Conservation (phyloP, 495 filamentous ascomycete species). For the Venustampulla echinocandica region DNA sequence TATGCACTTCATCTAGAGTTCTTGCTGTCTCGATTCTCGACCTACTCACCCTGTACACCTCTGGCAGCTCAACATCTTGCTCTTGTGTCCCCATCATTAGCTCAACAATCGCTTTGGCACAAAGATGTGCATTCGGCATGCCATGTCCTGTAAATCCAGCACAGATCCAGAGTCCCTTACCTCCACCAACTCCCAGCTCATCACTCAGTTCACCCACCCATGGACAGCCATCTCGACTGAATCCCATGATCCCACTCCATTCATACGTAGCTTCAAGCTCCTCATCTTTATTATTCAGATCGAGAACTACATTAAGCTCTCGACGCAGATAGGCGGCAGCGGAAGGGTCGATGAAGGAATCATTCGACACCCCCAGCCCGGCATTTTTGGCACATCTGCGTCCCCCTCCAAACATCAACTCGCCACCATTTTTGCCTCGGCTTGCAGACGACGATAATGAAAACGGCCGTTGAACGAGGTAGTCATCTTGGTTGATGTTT, state of each 20-base stretch:
- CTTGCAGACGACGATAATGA: background rate
- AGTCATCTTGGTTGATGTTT: conserved; percentile 51
- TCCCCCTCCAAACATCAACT: conserved; percentile 60
- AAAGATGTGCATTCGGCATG: conserved; percentile 69
- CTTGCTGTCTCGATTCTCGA: conserved; percentile 25
- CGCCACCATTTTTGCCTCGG: conserved; percentile 29
- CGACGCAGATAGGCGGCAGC: conserved; percentile 41
- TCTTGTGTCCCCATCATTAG: conserved; percentile 45
- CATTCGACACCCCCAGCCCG: conserved; percentile 50
- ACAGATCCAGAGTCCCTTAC: conserved; percentile 44
- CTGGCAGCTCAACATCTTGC: conserved; percentile 30
- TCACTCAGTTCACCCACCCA: conserved; percentile 55
- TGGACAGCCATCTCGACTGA: conserved; percentile 56
- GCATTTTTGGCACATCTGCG: conserved; percentile 36
- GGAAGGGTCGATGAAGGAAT: conserved; percentile 43
- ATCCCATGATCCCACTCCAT: conserved; percentile 85
- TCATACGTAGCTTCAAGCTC: conserved; percentile 48
- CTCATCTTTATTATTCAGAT: conserved; percentile 20
- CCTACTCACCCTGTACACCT: conserved; percentile 37
- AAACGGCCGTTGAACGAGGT: conserved; percentile 60
- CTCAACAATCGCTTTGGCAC: conserved; percentile 54
- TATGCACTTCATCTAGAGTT: conserved; percentile 9
- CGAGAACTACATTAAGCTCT: conserved; percentile 34
- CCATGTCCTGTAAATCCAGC: conserved; percentile 68
- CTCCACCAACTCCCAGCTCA: conserved; percentile 29